Evolutionary conservation across 768 basidiomycete species (phyloP).

Genomic region (Galerina sulciceps): DNA sequence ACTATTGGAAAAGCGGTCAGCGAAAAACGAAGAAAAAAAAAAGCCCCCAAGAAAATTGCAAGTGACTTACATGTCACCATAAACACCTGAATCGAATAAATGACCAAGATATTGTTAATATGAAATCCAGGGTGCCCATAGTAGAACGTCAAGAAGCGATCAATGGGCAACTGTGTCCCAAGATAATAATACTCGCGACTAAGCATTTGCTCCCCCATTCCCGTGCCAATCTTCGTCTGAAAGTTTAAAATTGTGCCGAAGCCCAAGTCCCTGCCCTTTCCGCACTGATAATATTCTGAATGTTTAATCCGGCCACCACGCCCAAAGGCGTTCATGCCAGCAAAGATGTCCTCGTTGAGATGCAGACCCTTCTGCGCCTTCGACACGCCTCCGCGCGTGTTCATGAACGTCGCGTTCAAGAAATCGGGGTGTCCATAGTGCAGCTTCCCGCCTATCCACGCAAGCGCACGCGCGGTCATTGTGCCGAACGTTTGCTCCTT

Average conservation of each 20-base stretch:
- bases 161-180: constrained; percentile 96
- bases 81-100: constrained; percentile 96
- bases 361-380: constrained; percentile 99
- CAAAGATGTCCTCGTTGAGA: constrained; percentile 99
- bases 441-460: constrained; percentile 98
- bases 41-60: constrained; percentile 5
- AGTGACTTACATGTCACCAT: constrained; percentile 90
- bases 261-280: constrained; percentile 98
- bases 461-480: constrained; percentile 91
- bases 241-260: constrained; percentile 99
- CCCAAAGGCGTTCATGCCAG: constrained; percentile 98
- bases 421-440: constrained; percentile 99
- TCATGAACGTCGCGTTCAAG: constrained; percentile 98
- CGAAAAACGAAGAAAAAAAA: constrained; percentile 3
- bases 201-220: constrained; percentile 99
- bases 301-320: constrained; percentile 99
- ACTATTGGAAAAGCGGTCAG: constrained; percentile 46
- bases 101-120: constrained; percentile 99
- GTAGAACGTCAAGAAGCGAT: constrained; percentile 99
- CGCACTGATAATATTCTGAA: constrained; percentile 99
- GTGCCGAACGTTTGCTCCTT: constrained; percentile 99
- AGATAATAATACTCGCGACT: constrained; percentile 99
- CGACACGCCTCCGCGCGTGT: constrained; percentile 96
- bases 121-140: constrained; percentile 99
- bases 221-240: constrained; percentile 99